Conservation (phyloP, 2,329 filamentous ascomycete species). For the Phoma herbarum region DNA sequence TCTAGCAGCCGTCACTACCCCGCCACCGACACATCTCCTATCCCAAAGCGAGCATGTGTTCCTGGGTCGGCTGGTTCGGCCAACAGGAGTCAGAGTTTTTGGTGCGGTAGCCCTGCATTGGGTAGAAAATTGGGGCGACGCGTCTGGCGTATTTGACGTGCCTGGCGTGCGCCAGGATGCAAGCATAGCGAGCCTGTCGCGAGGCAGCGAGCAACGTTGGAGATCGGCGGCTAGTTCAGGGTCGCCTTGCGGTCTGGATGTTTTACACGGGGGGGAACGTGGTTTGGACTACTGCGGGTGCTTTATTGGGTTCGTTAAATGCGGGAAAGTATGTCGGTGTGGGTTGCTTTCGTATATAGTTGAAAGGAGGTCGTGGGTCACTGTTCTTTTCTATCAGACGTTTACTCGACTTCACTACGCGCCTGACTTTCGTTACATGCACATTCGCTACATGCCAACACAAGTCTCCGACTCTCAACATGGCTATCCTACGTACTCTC, state of each 20-base stretch:
- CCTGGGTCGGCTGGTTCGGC: slow-evolving; percentile 16
- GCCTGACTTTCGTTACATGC: not conserved
- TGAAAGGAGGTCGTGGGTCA: slow-evolving; percentile 17
- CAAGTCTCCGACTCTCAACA: slow-evolving; percentile 20
- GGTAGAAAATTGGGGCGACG: slow-evolving; percentile 14
- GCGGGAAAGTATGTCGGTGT: slow-evolving; percentile 20
- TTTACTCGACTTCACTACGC: not conserved
- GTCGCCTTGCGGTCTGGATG: slow-evolving; percentile 23
- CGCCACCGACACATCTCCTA: slow-evolving; percentile 10
- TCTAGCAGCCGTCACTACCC: slow-evolving; percentile 19
- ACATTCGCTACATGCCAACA: slow-evolving; percentile 16
- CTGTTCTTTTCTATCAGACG: slow-evolving; percentile 4
- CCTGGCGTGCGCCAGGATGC: slow-evolving; percentile 13
- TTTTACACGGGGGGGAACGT: slow-evolving; percentile 21
- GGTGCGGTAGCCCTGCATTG: slow-evolving; percentile 6
- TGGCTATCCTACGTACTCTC: slow-evolving; percentile 44
- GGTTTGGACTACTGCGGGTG: slow-evolving; percentile 24
- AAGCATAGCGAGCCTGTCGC: slow-evolving; percentile 11
- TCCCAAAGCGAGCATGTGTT: slow-evolving; percentile 19
- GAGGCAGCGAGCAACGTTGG: slow-evolving; percentile 15
- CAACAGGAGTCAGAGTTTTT: slow-evolving; percentile 18
- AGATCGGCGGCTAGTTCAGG: slow-evolving; percentile 23
- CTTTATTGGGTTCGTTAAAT: slow-evolving; percentile 25
- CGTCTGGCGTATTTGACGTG: slow-evolving; percentile 19
- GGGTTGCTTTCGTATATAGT: slow-evolving; percentile 19